Conservation (phyloP, 2,329 filamentous ascomycete genomes). For the Cordyceps pruinosa region DNA sequence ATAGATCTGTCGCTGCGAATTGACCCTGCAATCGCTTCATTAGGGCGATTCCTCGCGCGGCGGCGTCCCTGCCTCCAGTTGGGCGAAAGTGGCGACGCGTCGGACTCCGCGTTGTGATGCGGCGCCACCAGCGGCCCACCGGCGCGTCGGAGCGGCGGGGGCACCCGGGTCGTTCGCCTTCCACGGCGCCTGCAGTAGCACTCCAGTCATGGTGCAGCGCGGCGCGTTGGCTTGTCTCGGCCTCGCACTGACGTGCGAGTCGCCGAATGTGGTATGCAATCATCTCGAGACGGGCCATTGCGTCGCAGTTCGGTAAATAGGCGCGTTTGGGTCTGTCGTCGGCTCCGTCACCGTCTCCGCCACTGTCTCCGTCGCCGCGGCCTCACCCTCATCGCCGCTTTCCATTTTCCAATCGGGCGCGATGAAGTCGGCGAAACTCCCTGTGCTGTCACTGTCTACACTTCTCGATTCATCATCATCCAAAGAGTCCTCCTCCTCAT, state of each 20-base stretch:
- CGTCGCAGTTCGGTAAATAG: not conserved
- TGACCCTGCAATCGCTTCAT: not conserved
- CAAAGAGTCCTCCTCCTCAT: not conserved
- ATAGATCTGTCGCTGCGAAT: not conserved
- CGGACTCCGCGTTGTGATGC: not conserved
- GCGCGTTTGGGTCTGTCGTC: not conserved
- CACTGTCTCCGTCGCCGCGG: not conserved
- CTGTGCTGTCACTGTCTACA: not conserved
- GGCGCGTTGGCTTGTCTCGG: not conserved
- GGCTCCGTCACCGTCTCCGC: not conserved
- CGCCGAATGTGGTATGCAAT: not conserved
- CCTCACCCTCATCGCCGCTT: not conserved
- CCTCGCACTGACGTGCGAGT: not conserved
- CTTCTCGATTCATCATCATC: not conserved
- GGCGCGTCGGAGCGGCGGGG: not conserved
- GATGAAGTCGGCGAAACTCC: not conserved
- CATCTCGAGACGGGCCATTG: not conserved
- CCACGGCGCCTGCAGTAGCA: not conserved
- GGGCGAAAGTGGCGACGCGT: not conserved
- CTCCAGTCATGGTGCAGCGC: not conserved
- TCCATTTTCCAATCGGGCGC: not conserved
- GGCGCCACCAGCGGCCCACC: not conserved
- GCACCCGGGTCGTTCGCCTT: not conserved
- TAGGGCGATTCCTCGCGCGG: not conserved
- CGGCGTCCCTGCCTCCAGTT: not conserved